Evolutionary conservation across 108 stramenopile genomes (phyloP), one percentile per base, ranked within the genome.

Genomic region (Parietichytrium sp.): DNA sequence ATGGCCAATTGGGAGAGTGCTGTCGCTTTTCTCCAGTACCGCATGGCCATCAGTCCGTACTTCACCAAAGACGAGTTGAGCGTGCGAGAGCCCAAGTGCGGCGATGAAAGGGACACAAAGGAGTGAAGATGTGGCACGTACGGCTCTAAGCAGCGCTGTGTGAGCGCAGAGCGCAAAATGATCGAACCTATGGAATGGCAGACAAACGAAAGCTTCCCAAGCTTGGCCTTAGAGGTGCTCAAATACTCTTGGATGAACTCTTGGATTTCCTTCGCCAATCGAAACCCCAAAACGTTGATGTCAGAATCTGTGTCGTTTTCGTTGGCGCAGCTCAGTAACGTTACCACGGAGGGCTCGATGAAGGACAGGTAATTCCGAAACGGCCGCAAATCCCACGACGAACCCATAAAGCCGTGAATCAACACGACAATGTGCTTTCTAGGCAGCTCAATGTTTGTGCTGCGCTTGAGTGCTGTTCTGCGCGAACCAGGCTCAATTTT

Each of bases 131-230:
- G 47, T 4, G 47, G 16, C 16, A 29, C 15, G 27, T 52, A 84
- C 12, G 23, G 13, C n/a, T 78, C 30, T 25, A 80, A 15, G 15
- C 51, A 49, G 29, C 30, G 29, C n/a, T 29, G 49, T n/a, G 48
- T 50, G 18, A 84, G 3, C 20, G 83, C 83, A 15, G 47, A 49
- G 29, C 83, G 51, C 18, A 84, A 29, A 45, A 84, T 79, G 27
- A 84, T n/a, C 7, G 78, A 78, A 6, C 83, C 83, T 18, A 84
- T 50, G 25, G 83, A 84, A 3, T 84, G 83, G 29, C 78, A 45
- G 12, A 84, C 47, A 49, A 84, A 84, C 27, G 83, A 81, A 20
- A 84, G 49, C 48, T 51, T 47, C n/a, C 30, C 49, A 1, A 51
- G 55, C 25, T 81, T 54, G 47, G 31, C 29, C 6, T 20, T 0